Conservation (phyloP, 2,329 filamentous ascomycete species). For the Hypoxylon sp. region DNA sequence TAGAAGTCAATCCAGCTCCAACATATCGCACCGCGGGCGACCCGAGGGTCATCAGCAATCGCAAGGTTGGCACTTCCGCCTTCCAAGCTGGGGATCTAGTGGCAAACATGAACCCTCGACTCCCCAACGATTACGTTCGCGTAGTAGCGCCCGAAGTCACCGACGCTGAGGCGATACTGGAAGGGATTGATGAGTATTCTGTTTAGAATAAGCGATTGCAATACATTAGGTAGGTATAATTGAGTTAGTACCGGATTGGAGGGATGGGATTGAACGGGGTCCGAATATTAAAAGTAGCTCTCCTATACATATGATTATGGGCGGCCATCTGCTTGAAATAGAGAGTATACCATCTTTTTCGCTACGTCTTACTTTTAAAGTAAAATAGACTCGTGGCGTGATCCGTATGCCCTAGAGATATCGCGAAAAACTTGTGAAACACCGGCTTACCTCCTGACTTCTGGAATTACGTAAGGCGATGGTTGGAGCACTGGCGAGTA, state of each 20-base stretch:
- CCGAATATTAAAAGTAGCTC: not conserved
- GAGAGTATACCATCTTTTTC: not conserved
- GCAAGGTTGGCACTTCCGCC: not conserved
- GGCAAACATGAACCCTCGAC: not conserved
- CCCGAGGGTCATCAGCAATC: not conserved
- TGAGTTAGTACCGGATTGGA: not conserved
- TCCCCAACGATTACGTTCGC: not conserved
- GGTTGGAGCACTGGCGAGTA: not conserved
- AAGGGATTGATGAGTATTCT: not conserved
- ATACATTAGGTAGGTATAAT: not conserved
- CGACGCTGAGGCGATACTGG: not conserved
- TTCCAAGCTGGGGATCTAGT: not conserved
- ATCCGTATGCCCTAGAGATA: not conserved
- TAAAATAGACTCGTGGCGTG: not conserved
- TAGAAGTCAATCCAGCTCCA: not conserved
- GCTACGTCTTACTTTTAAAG: not conserved
- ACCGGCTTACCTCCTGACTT: not conserved
- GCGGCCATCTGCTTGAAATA: not conserved
- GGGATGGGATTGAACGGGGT: not conserved
- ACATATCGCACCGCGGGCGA: not conserved
- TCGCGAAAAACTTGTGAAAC: not conserved
- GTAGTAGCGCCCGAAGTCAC: slow-evolving; percentile 1
- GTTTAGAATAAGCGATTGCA: not conserved
- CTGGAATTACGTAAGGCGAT: not conserved
- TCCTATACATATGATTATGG: not conserved